Percentiles rank a stretch among this genome's conserved stretches.
These are phyloP conservation scores for Nothophoma quercina DNA, from an alignment of 2,329 filamentous ascomycete genomes.

Conservation along the genomic window DNA sequence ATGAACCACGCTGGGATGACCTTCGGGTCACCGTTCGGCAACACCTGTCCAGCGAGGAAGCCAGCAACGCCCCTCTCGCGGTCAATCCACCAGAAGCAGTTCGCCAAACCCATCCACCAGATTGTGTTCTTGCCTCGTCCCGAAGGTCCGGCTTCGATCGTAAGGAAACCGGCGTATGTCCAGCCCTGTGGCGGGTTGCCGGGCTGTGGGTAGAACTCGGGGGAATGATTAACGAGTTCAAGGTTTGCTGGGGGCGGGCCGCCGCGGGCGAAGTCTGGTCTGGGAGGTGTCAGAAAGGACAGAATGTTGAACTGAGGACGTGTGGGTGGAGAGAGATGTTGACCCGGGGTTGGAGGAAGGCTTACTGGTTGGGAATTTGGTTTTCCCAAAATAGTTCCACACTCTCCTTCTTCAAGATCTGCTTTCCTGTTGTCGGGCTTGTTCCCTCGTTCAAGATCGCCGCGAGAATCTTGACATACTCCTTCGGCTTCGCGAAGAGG, in stretches of 20 bases:
- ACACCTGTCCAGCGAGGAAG: slow-evolving; percentile 38
- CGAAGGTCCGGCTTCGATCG: slow-evolving; percentile 54
- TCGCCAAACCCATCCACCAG: slow-evolving; percentile 67
- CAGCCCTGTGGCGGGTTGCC: slow-evolving; percentile 68
- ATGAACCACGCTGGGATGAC: slow-evolving; percentile 44
- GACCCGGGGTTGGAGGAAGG: background rate
- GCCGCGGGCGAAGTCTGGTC: slow-evolving; percentile 59
- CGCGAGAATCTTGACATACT: slow-evolving; percentile 68
- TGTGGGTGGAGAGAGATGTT: no score
- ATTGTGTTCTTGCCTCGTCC: slow-evolving; percentile 61
- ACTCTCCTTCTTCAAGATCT: slow-evolving; percentile 64
- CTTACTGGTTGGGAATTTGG: slow-evolving; percentile 59
- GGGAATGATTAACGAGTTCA: slow-evolving; percentile 56
- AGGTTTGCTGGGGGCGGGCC: slow-evolving; percentile 58
- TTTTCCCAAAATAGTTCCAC: slow-evolving; percentile 72
- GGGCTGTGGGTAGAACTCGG: slow-evolving; percentile 59
- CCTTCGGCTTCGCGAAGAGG: slow-evolving; percentile 64
- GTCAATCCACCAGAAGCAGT: slow-evolving; percentile 70
- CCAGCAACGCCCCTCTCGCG: slow-evolving; percentile 64
- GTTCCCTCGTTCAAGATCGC: slow-evolving; percentile 70
- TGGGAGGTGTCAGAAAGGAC: slow-evolving; percentile 1
- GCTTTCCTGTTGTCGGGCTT: slow-evolving; percentile 62
- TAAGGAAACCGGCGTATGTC: slow-evolving; percentile 68
- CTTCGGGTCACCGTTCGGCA: slow-evolving; percentile 47
- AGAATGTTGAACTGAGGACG: background rate